Base-by-base conservation (phyloP, 495 filamentous ascomycete genomes). In the Penicillium lagena region DNA sequence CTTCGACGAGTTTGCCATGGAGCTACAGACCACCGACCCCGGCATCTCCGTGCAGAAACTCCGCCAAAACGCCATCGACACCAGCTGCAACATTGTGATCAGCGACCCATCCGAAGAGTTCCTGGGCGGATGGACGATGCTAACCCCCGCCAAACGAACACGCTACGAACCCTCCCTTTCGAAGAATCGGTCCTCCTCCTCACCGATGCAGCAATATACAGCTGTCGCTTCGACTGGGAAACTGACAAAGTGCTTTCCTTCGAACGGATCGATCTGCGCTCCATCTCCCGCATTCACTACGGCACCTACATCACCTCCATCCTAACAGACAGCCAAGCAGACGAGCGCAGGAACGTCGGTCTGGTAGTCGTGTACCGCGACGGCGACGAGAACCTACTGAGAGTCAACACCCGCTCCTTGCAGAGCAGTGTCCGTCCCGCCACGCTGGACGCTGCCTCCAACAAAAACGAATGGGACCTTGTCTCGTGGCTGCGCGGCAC, bases 261-360 rank as follows among this genome's bases (percentile, higher is more conserved):
- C 54, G 89, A 95, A 62, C 73, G 90, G n/a, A 82, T 96, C 10
- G 82, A 85, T 43, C 71, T 96, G 29, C 74, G 77, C 7, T 82
- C 85, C 39, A 66, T 97, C 27, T 68, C 70, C 1, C 72, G 75
- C 36, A 81, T 98, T 37, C 77, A 78, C 43, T 78, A 83, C 47
- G 93, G 91, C 28, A 83, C 85, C 2, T 97, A 96, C 56, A 87
- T 98, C 56, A 95, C 88, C 1, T 90, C 83, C 1, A 90, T 87
- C 2, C 70, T 96, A 17, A 85, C 90, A 4, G 62, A 80, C 0
- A 66, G 78, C 1, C 86, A 94, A 48, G 72, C 75, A 17, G 84
- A 97, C 50, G 85, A 88, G 57, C 66, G 71, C 35, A 80, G 73
- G 55, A 96, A 96, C 46, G 80, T 95, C 8, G 93, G 93, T 2